These are phyloP conservation scores for Fragaria nilgerrensis DNA, from an alignment of 306 rosid genomes.

Conservation along the genomic window DNA sequence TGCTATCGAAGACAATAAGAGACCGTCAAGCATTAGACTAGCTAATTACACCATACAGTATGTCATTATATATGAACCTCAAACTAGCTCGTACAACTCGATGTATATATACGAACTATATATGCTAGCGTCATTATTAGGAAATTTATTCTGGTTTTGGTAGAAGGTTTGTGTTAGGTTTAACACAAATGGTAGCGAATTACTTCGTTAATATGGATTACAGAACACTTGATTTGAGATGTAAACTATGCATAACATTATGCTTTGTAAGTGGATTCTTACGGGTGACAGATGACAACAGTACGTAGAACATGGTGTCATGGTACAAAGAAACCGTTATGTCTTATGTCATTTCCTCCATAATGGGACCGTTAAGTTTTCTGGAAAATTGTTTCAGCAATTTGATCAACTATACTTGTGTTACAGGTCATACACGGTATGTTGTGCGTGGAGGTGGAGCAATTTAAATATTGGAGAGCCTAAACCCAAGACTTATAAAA, in stretches of 20 bases:
- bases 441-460: neutral
- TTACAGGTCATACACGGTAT: constrained; percentile 2
- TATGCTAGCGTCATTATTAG: too few relatives aligned
- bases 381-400: neutral
- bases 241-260: neutral
- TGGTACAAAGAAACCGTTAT: constrained; percentile 20
- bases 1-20: too few relatives aligned
- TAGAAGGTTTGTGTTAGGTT: neutral
- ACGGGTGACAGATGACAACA: constrained; percentile 2
- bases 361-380: neutral
- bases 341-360: constrained; percentile 9
- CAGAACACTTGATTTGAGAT: neutral
- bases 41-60: too few relatives aligned
- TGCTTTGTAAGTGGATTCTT: neutral
- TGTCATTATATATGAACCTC: too few relatives aligned
- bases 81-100: too few relatives aligned
- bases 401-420: constrained; percentile 5
- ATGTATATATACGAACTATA: too few relatives aligned
- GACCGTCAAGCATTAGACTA: too few relatives aligned
- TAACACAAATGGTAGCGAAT: neutral
- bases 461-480: neutral
- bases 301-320: constrained; percentile 12
- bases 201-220: neutral
- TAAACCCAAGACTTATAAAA: neutral
- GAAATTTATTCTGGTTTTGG: too few relatives aligned